Evolutionary conservation across 768 basidiomycete species (phyloP).

Genomic region (Sarcomyxa edulis): DNA sequence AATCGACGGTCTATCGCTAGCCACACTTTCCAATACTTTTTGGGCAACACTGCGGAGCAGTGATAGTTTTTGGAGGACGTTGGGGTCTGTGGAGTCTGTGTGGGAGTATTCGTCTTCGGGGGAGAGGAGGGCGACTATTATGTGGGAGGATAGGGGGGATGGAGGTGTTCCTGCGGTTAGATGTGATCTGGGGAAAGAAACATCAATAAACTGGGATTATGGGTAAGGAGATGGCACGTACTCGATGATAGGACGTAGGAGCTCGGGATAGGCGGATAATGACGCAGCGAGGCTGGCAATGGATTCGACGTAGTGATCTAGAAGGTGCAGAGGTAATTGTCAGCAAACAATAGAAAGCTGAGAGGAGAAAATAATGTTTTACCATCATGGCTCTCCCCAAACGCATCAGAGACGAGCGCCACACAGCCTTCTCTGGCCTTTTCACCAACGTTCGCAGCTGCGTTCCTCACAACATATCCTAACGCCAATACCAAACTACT

Average conservation of each 20-base stretch:
- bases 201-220: background rate
- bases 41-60: constrained; percentile 60
- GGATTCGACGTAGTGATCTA: constrained; percentile 69
- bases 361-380: constrained; percentile 12
- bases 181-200: constrained; percentile 41
- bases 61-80: constrained; percentile 62
- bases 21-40: constrained; percentile 67
- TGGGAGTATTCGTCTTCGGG: constrained; percentile 43
- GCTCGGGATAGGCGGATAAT: constrained; percentile 55
- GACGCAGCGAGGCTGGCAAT: constrained; percentile 59
- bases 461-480: constrained; percentile 68
- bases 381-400: constrained; percentile 71
- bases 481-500: constrained; percentile 74
- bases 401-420: constrained; percentile 75
- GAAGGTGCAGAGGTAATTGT: background rate
- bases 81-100: constrained; percentile 28
- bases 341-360: background rate
- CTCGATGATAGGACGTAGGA: constrained; percentile 64
- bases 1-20: constrained; percentile 65
- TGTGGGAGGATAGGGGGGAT: constrained; percentile 54
- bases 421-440: constrained; percentile 67
- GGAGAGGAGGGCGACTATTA: constrained; percentile 52
- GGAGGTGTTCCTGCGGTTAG: constrained; percentile 66
- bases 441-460: constrained; percentile 69
- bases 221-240: constrained; percentile 28